Evolutionary conservation across 768 basidiomycete genomes (phyloP).

Genomic region (Plicaturopsis crispa): DNA sequence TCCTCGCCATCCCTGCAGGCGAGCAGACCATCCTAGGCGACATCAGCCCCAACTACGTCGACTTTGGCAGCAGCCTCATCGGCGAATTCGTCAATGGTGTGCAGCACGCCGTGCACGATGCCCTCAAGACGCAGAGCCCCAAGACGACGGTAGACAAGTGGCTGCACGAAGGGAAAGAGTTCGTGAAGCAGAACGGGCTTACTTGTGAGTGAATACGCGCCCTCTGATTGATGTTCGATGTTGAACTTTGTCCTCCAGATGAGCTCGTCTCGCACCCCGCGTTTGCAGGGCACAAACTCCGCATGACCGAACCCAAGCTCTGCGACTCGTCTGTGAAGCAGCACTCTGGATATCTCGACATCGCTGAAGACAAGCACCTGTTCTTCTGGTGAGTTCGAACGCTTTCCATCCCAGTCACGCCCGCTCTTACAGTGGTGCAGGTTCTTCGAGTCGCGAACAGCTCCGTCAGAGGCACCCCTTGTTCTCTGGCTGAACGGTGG

Average conservation of each 20-base stretch:
- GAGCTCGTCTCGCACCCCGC: conserved; percentile 54
- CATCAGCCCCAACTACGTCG: conserved; percentile 8
- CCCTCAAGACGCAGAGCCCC: conserved; percentile 33
- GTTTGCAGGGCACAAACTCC: conserved; percentile 41
- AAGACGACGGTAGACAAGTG: conserved; percentile 45
- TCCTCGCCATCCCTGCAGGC: conserved; percentile 28
- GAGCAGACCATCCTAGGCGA: conserved; percentile 41
- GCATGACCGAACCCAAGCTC: conserved; percentile 59
- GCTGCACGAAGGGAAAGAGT: conserved; percentile 56
- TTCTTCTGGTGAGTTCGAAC: conserved; percentile 68
- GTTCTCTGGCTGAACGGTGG: conserved; percentile 63
- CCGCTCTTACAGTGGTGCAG: conserved; percentile 31
- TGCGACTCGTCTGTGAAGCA: conserved; percentile 74
- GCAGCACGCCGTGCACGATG: conserved; percentile 34
- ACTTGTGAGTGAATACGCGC: conserved; percentile 45
- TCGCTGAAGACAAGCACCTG: conserved; percentile 70
- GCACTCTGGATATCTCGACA: conserved; percentile 79
- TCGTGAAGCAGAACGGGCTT: conserved; percentile 62
- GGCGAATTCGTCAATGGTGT: conserved; percentile 31
- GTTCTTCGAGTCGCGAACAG: conserved; percentile 83
- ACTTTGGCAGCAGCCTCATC: conserved; percentile 11
- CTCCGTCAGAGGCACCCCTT: conserved; percentile 73
- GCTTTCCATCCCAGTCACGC: background rate
- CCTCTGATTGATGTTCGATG: background rate
- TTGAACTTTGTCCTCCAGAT: conserved; percentile 32